These are phyloP conservation scores for Hypoxylon cercidicola DNA, from an alignment of 495 filamentous ascomycete species.

Conservation along the genomic window DNA sequence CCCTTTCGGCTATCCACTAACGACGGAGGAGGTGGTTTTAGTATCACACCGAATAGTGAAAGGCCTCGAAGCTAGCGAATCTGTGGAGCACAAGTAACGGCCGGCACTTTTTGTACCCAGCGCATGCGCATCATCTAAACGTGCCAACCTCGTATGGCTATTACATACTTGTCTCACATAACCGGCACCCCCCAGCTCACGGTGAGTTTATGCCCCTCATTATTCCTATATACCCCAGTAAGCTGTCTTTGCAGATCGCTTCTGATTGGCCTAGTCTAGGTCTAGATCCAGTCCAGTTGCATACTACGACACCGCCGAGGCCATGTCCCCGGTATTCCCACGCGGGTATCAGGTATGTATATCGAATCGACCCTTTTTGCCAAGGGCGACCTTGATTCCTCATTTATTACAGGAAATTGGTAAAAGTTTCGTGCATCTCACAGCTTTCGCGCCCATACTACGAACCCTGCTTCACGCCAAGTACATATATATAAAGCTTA, in stretches of 20 bases:
- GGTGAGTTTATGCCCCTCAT: constrained; percentile 33
- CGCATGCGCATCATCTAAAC: constrained; percentile 1
- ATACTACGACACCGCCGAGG: constrained; percentile 1
- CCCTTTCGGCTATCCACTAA: constrained; percentile 25
- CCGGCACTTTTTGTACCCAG: constrained; percentile 4
- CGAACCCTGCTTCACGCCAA: background rate
- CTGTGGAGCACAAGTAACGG: constrained; percentile 9
- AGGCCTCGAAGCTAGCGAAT: constrained; percentile 3
- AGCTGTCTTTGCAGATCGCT: background rate
- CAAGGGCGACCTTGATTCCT: too few species aligned
- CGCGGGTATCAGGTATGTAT: constrained; percentile 14
- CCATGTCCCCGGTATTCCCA: constrained; percentile 19
- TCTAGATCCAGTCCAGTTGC: too few species aligned
- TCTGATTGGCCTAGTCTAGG: constrained; percentile 9
- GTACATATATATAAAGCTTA: constrained; percentile 25
- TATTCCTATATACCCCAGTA: constrained; percentile 24
- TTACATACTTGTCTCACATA: constrained; percentile 7
- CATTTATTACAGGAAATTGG: background rate
- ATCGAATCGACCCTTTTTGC: constrained; percentile 4
- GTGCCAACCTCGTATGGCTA: background rate
- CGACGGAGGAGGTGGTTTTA: background rate
- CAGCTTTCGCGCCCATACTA: background rate
- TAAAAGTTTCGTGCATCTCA: background rate
- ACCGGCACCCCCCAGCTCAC: constrained; percentile 13
- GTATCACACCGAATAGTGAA: constrained; percentile 12